phyloP scores from a whole-genome alignment of 768 basidiomycete genomes.

The Trametes meyenii region DNA sequence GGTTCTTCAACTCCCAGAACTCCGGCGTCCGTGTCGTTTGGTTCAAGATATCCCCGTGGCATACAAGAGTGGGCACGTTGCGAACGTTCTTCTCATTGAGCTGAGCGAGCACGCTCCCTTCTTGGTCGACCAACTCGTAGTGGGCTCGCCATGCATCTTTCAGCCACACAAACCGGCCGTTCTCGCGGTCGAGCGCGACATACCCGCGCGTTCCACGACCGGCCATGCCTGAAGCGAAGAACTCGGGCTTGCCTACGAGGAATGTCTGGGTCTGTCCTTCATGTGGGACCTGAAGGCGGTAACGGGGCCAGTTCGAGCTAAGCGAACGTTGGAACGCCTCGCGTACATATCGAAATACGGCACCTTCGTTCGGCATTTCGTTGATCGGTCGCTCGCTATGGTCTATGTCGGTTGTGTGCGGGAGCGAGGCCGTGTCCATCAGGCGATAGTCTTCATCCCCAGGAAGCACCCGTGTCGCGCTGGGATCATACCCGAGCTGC shows the following conservation, averaged over 20 bases:
- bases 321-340: background rate
- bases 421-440: background rate
- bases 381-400: background rate
- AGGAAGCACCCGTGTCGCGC: background rate
- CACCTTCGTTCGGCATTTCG: background rate
- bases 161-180: background rate
- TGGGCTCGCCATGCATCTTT: conserved; percentile 14
- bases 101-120: background rate
- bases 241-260: conserved; percentile 10
- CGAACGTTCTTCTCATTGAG: background rate
- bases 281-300: conserved; percentile 7
- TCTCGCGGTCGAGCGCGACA: too few species aligned
- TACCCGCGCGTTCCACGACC: conserved; percentile 18
- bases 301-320: background rate
- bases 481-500: conserved; percentile 9
- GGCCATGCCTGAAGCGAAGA: conserved; percentile 4
- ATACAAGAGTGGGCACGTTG: conserved; percentile 7
- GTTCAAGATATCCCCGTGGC: conserved; percentile 4
- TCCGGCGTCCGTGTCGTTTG: background rate
- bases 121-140: background rate
- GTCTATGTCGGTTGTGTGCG: background rate
- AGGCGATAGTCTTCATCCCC: background rate
- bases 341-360: conserved; percentile 7
- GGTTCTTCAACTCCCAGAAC: background rate
- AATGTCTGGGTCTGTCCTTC: background rate